Evolutionary conservation across 768 basidiomycete genomes (phyloP), one percentile per base, ranked within the genome.

Genomic region (Rhodotorula diobovata): DNA sequence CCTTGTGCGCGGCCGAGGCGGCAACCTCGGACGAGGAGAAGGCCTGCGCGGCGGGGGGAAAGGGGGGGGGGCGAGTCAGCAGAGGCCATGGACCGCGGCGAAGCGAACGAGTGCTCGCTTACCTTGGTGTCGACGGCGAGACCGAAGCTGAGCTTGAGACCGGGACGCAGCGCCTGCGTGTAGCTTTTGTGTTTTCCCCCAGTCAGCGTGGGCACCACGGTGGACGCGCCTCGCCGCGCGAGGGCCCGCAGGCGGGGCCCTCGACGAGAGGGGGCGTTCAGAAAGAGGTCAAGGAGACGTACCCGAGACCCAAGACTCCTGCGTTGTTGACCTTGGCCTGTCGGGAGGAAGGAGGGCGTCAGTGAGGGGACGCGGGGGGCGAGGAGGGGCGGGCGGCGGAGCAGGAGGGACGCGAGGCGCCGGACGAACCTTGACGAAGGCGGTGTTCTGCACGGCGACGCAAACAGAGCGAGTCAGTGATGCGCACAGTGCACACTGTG

Each of bases 71-170:
- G n/a, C n/a, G n/a, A n/a, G n/a, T n/a, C n/a, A n/a, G n/a, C n/a
- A n/a, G n/a, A n/a, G n/a, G n/a, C n/a, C n/a, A n/a, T n/a, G n/a
- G n/a, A n/a, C n/a, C n/a, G n/a, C n/a, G n/a, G n/a, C n/a, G n/a
- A n/a, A n/a, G n/a, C n/a, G n/a, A n/a, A n/a, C n/a, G n/a, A n/a
- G n/a, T 62, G 55, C 34, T 54, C 57, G 35, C 37, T 23, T 3
- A n/a, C 20, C 18, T 15, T 88, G 71, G 93, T 95, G 84, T 99
- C 96, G 75, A 99, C 84, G 76, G 93, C 92, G 79, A 97, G 87
- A 83, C 95, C 94, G 81, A 97, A 93, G 61, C 89, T 85, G 58
- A 90, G 90, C 81, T 90, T 91, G 78, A 97, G 90, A 78, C 93
- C 93, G 62, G 91, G 91, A 76, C 92, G 78, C 79, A 99, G 90